Base-by-base conservation (phyloP, 805 yeast genomes). In the Saccharomycopsis babjevae region DNA sequence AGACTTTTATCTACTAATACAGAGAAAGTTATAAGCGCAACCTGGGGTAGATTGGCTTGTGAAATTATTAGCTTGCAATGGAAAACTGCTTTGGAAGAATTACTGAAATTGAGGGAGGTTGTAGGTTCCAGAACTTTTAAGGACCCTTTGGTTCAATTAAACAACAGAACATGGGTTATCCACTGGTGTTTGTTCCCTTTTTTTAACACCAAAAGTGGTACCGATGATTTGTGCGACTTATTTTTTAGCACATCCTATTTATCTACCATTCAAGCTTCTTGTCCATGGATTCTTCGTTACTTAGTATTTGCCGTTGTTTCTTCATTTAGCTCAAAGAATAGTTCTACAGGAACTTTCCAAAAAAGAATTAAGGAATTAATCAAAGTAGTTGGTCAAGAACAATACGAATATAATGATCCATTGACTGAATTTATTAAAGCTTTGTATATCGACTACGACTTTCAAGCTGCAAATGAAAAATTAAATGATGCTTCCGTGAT, bases 241-340 rank as follows among this genome's bases (percentile, higher is more conserved):
- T 82, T 83, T 70, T 78, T 83, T 68, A 74, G 82, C 18, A 79
- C 85, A 4, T 80, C 85, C 7, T 83, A 83, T 70, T 71, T 85
- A 63, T 80, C 84, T 62, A 80, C 88, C 1, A 84, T 85, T 68
- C 89, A 85, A 72, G 86, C 88, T 38, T 77, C 86, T 8, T 79
- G 85, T 68, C 90, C 89, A 22, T 85, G 90, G 90, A 74, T 85
- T 57, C 70, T 84, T 65, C 79, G 89, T 68, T 85, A 85, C 68
- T 70, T 85, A 60, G 79, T 83, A 30, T 86, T 81, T 34, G 85
- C 86, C n/a, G 84, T 83, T 58, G 73, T 77, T 54, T 69, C 76
- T 16, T 71, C 77, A 16, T 68, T 64, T 65, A 70, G 66, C 68
- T 72, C 65, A 67, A 67, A 66, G 58, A 69, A 62, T 65, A 68